Conservation (phyloP, 2,329 filamentous ascomycete species). For the Biscogniauxia sp. region DNA sequence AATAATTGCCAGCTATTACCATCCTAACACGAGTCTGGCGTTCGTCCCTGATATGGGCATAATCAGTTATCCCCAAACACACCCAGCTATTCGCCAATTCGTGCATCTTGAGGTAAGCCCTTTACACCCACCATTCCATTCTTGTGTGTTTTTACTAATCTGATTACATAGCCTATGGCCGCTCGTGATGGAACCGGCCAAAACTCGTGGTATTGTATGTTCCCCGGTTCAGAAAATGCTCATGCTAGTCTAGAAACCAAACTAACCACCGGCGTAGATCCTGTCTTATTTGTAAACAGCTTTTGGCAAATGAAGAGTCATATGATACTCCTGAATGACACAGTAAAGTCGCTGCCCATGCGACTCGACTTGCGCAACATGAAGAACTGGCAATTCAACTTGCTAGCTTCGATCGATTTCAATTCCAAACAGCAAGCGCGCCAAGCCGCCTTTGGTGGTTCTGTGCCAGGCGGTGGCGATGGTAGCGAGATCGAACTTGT, state of each 20-base stretch:
- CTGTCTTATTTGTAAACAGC: constrained; percentile 87
- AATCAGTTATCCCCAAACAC: constrained; percentile 62
- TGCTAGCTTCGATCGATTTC: constrained; percentile 81
- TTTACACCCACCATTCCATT: not conserved
- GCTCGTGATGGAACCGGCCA: constrained; percentile 80
- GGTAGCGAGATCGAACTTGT: constrained; percentile 95
- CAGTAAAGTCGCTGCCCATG: constrained; percentile 76
- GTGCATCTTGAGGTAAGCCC: constrained; percentile 64
- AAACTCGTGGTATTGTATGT: constrained; percentile 82
- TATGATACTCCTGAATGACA: constrained; percentile 90
- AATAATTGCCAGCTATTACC: constrained; percentile 83
- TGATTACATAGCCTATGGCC: constrained; percentile 51
- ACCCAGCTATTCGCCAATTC: constrained; percentile 74
- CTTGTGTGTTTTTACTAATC: constrained; percentile 5
- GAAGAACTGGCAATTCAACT: constrained; percentile 83
- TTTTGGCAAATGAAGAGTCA: constrained; percentile 95
- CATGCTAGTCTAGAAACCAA: not conserved
- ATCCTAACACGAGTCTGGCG: constrained; percentile 89
- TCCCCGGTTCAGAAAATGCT: not conserved
- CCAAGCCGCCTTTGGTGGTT: constrained; percentile 71
- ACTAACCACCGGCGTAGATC: constrained; percentile 51
- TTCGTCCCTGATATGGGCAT: constrained; percentile 79
- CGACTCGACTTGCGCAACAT: constrained; percentile 82
- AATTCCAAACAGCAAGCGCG: constrained; percentile 80
- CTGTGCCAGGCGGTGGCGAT: constrained; percentile 75